These are phyloP conservation scores for Quercus dentata DNA, from an alignment of 306 rosid species.

Conservation along the genomic window DNA sequence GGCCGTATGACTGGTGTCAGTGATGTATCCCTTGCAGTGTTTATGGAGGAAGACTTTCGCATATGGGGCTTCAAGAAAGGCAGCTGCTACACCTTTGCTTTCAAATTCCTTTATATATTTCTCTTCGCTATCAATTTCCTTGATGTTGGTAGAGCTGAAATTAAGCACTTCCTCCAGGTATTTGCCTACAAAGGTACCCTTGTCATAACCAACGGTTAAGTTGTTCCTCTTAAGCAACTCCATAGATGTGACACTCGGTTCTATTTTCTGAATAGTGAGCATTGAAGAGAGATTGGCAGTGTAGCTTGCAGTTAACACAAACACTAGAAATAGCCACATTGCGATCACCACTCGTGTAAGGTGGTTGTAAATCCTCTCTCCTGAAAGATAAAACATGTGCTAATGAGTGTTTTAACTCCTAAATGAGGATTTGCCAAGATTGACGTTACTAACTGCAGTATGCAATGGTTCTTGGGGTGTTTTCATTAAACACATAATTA, in stretches of 20 bases:
- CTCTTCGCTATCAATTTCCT: not conserved
- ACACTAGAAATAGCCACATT: slow-evolving; percentile 58
- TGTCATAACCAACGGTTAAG: slow-evolving; percentile 52
- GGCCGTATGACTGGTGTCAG: not conserved
- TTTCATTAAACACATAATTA: no score
- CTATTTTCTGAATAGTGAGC: slow-evolving; percentile 50
- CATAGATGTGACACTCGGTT: slow-evolving; percentile 26
- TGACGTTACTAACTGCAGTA: no score
- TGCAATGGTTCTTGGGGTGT: no score
- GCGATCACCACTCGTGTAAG: slow-evolving; percentile 45
- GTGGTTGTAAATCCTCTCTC: slow-evolving; percentile 43
- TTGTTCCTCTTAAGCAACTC: slow-evolving; percentile 31
- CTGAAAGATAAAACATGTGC: slow-evolving; percentile 25
- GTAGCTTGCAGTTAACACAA: slow-evolving; percentile 57
- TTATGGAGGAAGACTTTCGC: slow-evolving; percentile 17
- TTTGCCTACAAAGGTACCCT: not conserved
- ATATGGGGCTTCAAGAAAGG: slow-evolving; percentile 31
- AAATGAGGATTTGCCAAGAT: no score
- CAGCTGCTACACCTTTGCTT: slow-evolving; percentile 17
- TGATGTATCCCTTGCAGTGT: slow-evolving; percentile 18
- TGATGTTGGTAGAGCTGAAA: not conserved
- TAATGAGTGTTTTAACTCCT: no score
- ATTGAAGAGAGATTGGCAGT: slow-evolving; percentile 71
- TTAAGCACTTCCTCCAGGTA: not conserved
- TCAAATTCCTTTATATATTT: not conserved